These are phyloP conservation scores for Daldinia concentrica DNA, from an alignment of 495 filamentous ascomycete genomes.

Conservation along the genomic window DNA sequence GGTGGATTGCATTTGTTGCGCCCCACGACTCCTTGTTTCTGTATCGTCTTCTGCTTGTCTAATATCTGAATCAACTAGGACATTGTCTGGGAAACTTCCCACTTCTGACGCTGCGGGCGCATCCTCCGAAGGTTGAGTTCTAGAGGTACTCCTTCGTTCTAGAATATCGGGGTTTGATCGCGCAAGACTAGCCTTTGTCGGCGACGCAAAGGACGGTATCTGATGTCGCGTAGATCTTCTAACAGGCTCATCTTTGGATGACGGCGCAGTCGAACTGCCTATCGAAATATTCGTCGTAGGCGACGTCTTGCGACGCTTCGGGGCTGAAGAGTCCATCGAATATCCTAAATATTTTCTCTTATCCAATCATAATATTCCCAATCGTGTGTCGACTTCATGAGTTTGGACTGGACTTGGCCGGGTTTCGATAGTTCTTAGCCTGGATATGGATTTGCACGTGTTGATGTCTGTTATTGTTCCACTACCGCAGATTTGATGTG, in stretches of 20 bases:
- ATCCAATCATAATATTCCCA: constrained; percentile 25
- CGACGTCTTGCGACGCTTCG: constrained; percentile 72
- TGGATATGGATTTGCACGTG: background rate
- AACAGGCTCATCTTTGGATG: constrained; percentile 39
- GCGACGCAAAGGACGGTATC: constrained; percentile 71
- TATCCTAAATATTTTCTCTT: constrained; percentile 3
- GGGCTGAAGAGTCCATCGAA: constrained; percentile 64
- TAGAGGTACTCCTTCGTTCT: constrained; percentile 55
- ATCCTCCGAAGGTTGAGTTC: constrained; percentile 46
- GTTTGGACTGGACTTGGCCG: background rate
- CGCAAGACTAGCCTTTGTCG: constrained; percentile 70
- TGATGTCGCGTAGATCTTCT: constrained; percentile 37
- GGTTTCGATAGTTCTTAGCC: background rate
- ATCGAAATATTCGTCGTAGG: constrained; percentile 47
- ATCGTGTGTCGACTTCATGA: constrained; percentile 21
- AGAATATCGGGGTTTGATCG: constrained; percentile 69
- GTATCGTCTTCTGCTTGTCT: constrained; percentile 9
- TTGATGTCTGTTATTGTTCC: constrained; percentile 8
- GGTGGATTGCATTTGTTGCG: constrained; percentile 17
- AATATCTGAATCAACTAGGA: background rate
- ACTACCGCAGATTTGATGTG: constrained; percentile 5
- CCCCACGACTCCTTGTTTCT: background rate
- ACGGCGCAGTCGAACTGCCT: constrained; percentile 20
- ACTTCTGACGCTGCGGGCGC: constrained; percentile 36
- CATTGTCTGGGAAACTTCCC: constrained; percentile 3